Evolutionary conservation across 1,284 basidiomycete species (phyloP), one percentile per base, ranked within the genome.

Genomic region (Fereydounia khargensis): DNA sequence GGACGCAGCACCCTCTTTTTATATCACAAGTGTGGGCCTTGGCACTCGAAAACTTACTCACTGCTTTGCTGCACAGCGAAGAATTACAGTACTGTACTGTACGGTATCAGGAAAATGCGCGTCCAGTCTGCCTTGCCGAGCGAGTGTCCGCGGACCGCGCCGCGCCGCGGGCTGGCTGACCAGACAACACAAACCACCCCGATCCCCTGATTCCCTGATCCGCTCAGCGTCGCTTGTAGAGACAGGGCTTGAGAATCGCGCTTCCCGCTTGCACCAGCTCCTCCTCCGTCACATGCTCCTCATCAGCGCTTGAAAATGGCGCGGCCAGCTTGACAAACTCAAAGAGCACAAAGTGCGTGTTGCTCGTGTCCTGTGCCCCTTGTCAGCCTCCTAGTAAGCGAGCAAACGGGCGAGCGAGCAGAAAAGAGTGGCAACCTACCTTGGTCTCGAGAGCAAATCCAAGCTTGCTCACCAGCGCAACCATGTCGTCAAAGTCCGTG

Each of bases 151-250:
- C n/a, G n/a, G n/a, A n/a, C n/a, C n/a, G n/a, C n/a, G n/a, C n/a
- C n/a, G n/a, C n/a, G n/a, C n/a, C n/a, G n/a, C n/a, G n/a, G n/a
- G n/a, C n/a, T n/a, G n/a, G n/a, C n/a, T n/a, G n/a, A n/a, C n/a
- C n/a, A n/a, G n/a, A n/a, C n/a, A n/a, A n/a, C n/a, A n/a, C n/a
- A n/a, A n/a, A n/a, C n/a, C n/a, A n/a, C n/a, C n/a, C n/a, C n/a
- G n/a, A n/a, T n/a, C n/a, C n/a, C n/a, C n/a, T n/a, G n/a, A n/a
- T n/a, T n/a, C n/a, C n/a, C n/a, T n/a, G n/a, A n/a, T n/a, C n/a
- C n/a, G n/a, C n/a, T n/a, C n/a, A 97, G 70, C 94, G 83, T 69
- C 89, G 84, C 78, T 98, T 99, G 77, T 99, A 99, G 77, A 97
- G 88, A 78, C 95, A 99, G 23, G 91, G 87, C 75, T 91, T 90